A percentile compares a stretch with the other conserved stretches of the same genome.
Conservation (phyloP, 441 rosid genomes). For the Brassica hybrid region DNA sequence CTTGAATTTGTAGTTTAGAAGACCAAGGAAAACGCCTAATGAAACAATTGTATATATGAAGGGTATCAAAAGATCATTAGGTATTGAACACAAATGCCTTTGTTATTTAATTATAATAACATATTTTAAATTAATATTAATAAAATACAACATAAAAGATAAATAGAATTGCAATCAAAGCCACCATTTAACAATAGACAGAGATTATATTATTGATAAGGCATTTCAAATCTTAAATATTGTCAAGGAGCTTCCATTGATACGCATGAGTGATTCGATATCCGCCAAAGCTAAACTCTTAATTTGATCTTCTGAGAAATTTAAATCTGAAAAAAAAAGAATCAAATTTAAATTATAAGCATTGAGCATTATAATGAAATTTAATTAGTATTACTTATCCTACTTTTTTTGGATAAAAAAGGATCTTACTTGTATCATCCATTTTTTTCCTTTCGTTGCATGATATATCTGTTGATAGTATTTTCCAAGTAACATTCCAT, state of each 20-base stretch:
- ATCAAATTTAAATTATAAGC: too few relatives aligned
- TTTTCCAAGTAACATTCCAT: background rate
- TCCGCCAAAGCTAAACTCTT: too few relatives aligned
- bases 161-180: background rate
- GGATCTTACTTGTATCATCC: background rate
- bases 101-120: background rate
- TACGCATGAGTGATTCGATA: too few relatives aligned
- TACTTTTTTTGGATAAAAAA: background rate
- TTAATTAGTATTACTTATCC: background rate
- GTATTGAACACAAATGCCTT: background rate
- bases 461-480: background rate
- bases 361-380: background rate
- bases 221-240: background rate
- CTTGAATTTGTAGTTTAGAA: too few relatives aligned
- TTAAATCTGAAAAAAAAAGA: too few relatives aligned
- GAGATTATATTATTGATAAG: background rate
- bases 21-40: too few relatives aligned
- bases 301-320: too few relatives aligned
- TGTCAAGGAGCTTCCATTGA: too few relatives aligned
- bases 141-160: too few relatives aligned
- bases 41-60: background rate
- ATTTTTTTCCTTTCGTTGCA: background rate
- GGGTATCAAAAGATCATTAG: background rate
- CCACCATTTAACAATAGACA: too few relatives aligned
- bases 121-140: too few relatives aligned